A percentile compares a stretch with the other conserved stretches of the same genome.
phyloP scores from a whole-genome alignment of 306 rosid genomes.

The Lathyrus aphaca region DNA sequence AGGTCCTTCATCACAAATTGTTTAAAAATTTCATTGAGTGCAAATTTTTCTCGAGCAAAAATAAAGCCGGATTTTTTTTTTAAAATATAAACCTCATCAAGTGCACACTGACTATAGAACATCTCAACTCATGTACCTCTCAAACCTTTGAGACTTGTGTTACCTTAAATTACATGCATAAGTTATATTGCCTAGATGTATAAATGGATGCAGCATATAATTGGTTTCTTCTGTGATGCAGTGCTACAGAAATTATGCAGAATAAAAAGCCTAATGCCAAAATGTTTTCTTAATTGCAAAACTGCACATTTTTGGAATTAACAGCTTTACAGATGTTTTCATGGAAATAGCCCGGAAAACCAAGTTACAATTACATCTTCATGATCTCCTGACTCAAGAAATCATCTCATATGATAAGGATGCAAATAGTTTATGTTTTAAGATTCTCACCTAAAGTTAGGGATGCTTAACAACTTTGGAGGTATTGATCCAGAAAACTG shows the following conservation, averaged over 20 bases:
- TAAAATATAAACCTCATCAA: slow-evolving; percentile 1
- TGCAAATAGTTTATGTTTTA: slow-evolving; percentile 20
- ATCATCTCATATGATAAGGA: slow-evolving; percentile 33
- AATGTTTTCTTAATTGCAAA: not conserved
- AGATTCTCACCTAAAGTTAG: slow-evolving; percentile 61
- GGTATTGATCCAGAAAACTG: slow-evolving; percentile 85
- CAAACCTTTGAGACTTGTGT: not conserved
- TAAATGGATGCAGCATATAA: slow-evolving; percentile 24
- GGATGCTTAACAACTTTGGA: slow-evolving; percentile 70
- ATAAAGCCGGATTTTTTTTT: not conserved
- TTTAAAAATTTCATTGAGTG: not conserved
- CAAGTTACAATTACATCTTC: slow-evolving; percentile 26
- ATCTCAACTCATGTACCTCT: not conserved
- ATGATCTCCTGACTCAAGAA: slow-evolving; percentile 30
- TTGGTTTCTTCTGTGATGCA: slow-evolving; percentile 25
- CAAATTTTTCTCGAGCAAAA: not conserved
- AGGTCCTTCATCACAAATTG: slow-evolving; percentile 9
- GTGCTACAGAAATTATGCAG: slow-evolving; percentile 13
- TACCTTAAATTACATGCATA: not conserved
- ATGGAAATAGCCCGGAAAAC: slow-evolving; percentile 15
- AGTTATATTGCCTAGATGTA: slow-evolving; percentile 14
- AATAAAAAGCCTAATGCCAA: slow-evolving; percentile 5
- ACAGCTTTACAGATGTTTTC: slow-evolving; percentile 9
- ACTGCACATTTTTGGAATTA: slow-evolving; percentile 7
- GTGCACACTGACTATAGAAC: slow-evolving; percentile 8